Conservation (phyloP, 441 rosid genomes). For the Viola pubescens region DNA sequence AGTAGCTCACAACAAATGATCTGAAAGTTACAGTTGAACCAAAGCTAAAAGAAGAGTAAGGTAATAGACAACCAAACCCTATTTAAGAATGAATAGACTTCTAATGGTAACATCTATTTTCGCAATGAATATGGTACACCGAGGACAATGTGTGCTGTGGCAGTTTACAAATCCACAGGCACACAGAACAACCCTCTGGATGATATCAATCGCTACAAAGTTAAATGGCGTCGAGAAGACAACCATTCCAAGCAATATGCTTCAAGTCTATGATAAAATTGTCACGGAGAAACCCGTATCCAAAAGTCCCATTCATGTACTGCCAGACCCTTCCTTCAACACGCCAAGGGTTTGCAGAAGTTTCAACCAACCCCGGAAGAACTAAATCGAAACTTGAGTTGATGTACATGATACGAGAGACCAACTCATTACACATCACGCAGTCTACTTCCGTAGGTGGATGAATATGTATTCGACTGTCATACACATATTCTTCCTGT, state of each 20-base stretch:
- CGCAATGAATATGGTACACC: conserved; percentile 6
- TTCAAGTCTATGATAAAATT: conserved; percentile 55
- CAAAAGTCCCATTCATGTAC: conserved; percentile 63
- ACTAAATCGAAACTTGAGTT: conserved; percentile 53
- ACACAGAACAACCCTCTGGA: conserved; percentile 12
- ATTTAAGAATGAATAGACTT: too few species aligned
- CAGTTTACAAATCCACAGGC: conserved; percentile 11
- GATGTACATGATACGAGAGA: conserved; percentile 45
- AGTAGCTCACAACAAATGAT: too few species aligned
- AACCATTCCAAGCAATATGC: conserved; percentile 49
- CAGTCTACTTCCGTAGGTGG: conserved; percentile 26
- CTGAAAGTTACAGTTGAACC: too few species aligned
- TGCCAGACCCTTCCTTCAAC: conserved; percentile 86
- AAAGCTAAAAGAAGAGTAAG: too few species aligned
- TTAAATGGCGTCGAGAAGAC: conserved; percentile 40
- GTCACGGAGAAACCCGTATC: conserved; percentile 75
- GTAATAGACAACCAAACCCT: too few species aligned
- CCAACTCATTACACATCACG: conserved; percentile 25
- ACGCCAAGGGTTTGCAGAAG: conserved; percentile 29
- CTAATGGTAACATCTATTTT: not conserved
- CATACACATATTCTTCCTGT: conserved; percentile 46
- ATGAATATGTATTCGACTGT: conserved; percentile 40
- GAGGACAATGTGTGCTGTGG: conserved; percentile 12
- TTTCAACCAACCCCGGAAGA: conserved; percentile 33
- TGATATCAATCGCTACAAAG: conserved; percentile 16